Evolutionary conservation across 768 basidiomycete genomes (phyloP), one percentile per base, ranked within the genome.

Genomic region (Sporobolomyces phaffii): DNA sequence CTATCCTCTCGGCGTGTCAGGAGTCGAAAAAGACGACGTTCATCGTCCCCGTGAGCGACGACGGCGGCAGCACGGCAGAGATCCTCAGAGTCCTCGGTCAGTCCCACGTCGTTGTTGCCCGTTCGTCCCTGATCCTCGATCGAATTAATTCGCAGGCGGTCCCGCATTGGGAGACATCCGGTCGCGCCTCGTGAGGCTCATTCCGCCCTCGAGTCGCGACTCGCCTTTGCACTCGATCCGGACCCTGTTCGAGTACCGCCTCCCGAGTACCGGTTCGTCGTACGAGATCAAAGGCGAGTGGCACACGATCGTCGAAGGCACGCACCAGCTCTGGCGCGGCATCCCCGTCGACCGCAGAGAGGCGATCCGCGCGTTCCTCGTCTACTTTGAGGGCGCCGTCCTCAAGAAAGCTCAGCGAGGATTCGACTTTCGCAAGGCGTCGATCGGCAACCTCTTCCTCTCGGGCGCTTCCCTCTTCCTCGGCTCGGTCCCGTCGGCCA

Each of bases 391-490:
- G 77, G 86, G 84, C 67, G 89, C 94, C 72, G 81, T 92, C 1
- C 54, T 71, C 9, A 71, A 71, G 33, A 71, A 71, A 56, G 70
- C 70, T 9, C 62, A 66, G 24, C 50, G 69, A 4, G 79, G 89
- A 68, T 97, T 96, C 78, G 88, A 90, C 29, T 98, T 94, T 79
- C 80, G 88, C 57, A 93, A 93, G 73, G 92, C 91, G 75, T 75
- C 73, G 3, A 60, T 73, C 36, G 65, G 72, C 36, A 68, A 73
- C 51, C 92, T 91, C 75, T 89, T 94, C 75, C 81, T 97, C 29
- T 88, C 91, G 10, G 91, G 89, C 18, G 89, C 91, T 5, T 87
- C 89, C 72, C 84, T 84, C 17, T 91, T 97, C 79, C 91, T 97
- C 75, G 86, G 91, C 8, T 94, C 91, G 36, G 81, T 97, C 11